Evolutionary conservation across 345 rosid genomes (phyloP).

Genomic region (Rhizophora mangle): DNA sequence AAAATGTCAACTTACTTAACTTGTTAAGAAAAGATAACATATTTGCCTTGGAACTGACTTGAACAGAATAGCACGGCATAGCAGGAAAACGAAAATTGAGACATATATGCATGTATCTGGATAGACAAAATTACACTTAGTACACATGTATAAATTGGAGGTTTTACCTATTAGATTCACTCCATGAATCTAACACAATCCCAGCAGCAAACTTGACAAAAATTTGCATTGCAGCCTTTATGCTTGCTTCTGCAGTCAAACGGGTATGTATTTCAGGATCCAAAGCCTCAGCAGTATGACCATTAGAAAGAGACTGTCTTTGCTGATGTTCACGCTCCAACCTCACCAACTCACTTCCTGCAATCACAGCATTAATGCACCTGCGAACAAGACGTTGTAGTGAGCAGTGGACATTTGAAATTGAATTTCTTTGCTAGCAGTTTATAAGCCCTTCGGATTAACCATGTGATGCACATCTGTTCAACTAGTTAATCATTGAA

Average conservation of each 20-base stretch:
- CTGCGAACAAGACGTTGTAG: constrained; percentile 41
- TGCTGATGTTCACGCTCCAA: constrained; percentile 84
- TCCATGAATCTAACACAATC: constrained; percentile 80
- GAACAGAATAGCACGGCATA: neutral
- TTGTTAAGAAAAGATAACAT: too few species aligned
- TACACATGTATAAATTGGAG: neutral
- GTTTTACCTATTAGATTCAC: constrained; percentile 72
- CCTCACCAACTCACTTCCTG: constrained; percentile 82
- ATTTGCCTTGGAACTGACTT: too few species aligned
- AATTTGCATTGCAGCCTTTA: constrained; percentile 87
- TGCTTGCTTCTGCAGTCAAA: constrained; percentile 81
- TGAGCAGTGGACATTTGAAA: constrained; percentile 3
- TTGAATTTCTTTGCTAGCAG: neutral
- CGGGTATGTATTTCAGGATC: constrained; percentile 66
- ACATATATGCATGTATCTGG: neutral
- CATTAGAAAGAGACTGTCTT: constrained; percentile 63
- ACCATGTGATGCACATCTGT: neutral
- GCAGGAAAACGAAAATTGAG: neutral
- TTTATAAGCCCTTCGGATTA: neutral
- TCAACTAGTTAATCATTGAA: neutral
- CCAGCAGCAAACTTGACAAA: constrained; percentile 87
- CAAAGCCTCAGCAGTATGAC: constrained; percentile 55
- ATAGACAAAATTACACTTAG: neutral
- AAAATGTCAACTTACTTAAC: too few species aligned
- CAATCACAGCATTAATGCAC: constrained; percentile 85